These are phyloP conservation scores for Daldinia grandis DNA, from an alignment of 495 filamentous ascomycete species.

Conservation along the genomic window DNA sequence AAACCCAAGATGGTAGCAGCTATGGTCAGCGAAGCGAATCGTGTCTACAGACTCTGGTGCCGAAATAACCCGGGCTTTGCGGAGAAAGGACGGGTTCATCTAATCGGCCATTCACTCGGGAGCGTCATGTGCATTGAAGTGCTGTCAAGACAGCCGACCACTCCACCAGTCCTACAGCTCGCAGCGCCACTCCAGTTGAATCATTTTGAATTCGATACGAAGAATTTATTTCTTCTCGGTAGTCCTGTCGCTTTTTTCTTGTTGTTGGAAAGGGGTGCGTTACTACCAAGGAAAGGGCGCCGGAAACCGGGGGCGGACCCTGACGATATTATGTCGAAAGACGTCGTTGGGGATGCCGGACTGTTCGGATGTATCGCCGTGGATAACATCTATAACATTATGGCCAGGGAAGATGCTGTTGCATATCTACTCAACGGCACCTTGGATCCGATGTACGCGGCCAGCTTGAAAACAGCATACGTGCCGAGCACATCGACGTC, in stretches of 20 bases:
- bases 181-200: constrained; percentile 54
- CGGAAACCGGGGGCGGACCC: constrained; percentile 75
- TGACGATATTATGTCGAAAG: constrained; percentile 65
- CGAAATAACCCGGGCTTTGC: constrained; percentile 88
- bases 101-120: constrained; percentile 92
- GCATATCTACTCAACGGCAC: constrained; percentile 92
- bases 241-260: constrained; percentile 94
- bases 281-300: constrained; percentile 80
- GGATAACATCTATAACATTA: constrained; percentile 95
- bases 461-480: constrained; percentile 75
- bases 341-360: constrained; percentile 77
- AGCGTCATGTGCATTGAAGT: constrained; percentile 94
- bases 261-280: constrained; percentile 79
- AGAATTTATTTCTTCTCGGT: constrained; percentile 88
- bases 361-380: constrained; percentile 90
- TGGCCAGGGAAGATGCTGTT: constrained; percentile 74
- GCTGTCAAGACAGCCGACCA: constrained; percentile 83
- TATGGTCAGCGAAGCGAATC: constrained; percentile 89
- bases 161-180: constrained; percentile 63
- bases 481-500: constrained; percentile 76
- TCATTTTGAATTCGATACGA: constrained; percentile 90
- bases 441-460: constrained; percentile 80
- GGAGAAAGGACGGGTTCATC: constrained; percentile 81
- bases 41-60: constrained; percentile 93
- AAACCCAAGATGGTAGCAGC: constrained; percentile 93